phyloP scores from a whole-genome alignment of 2,329 filamentous ascomycete genomes.

The Fusarium torulosum region DNA sequence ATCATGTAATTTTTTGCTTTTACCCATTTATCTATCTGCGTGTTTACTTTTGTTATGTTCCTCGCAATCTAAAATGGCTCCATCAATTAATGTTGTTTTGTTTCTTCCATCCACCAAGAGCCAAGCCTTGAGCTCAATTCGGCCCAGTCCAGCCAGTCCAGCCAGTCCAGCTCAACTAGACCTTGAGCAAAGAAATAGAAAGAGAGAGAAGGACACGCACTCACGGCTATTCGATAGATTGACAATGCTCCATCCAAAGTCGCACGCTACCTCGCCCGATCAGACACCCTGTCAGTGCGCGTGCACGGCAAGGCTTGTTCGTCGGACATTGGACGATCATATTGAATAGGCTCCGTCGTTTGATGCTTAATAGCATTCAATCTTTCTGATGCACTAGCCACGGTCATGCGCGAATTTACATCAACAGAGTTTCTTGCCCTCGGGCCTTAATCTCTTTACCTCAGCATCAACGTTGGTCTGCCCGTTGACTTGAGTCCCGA shows the following conservation, averaged over 20 bases:
- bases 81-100: constrained; percentile 3
- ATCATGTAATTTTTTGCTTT: not conserved
- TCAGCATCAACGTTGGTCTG: too few species aligned
- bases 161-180: not conserved
- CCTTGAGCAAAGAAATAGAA: not conserved
- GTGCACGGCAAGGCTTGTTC: constrained; percentile 16
- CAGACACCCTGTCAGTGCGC: not conserved
- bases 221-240: constrained; percentile 1
- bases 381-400: constrained; percentile 37
- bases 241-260: constrained; percentile 5
- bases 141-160: not conserved
- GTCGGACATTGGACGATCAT: constrained; percentile 23
- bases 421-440: constrained; percentile 13
- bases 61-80: constrained; percentile 13
- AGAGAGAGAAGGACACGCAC: not conserved
- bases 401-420: constrained; percentile 31
- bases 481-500: constrained; percentile 1
- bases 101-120: constrained; percentile 14
- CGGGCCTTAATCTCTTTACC: constrained; percentile 29
- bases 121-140: constrained; percentile 5
- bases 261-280: not conserved
- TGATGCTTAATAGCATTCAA: constrained; percentile 34
- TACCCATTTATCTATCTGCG: not conserved
- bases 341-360: constrained; percentile 11
- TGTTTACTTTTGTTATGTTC: constrained; percentile 8